Base-by-base conservation (phyloP, 306 rosid genomes). In the Datisca glomerata region DNA sequence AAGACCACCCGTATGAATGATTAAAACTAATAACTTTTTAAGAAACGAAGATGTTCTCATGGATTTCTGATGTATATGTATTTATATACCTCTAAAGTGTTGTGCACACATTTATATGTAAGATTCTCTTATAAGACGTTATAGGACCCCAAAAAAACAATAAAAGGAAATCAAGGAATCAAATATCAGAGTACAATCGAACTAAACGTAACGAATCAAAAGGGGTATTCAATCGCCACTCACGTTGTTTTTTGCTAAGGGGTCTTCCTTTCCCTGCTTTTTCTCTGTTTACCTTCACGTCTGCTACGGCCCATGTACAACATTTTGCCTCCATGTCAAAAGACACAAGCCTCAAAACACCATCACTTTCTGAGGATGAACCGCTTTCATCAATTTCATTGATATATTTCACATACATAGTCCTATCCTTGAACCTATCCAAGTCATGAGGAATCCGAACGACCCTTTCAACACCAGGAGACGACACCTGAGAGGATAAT, bases 201-300 rank as follows among this genome's bases (percentile, higher is more conserved):
- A 87, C 96, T 51, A 87, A 69, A 28, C 58, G 65, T 41, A 82
- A 55, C 23, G 93, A 73, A 33, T 76, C 74, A 41, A 87, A 87
- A 29, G 94, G 61, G 45, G 79, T 76, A 27, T 58, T 73, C 58
- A 87, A 57, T 45, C 79, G 78, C 93, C 93, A 87, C 23, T 83
- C 85, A 67, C 85, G 67, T 67, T 76, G 97, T 48, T 82, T 87
- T 64, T 74, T 87, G 70, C 52, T 87, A 41, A 87, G 74, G 13
- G 93, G 93, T 74, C 93, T 74, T 55, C 97, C 94, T 72, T 87
- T 87, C 45, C 97, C 97, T 15, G 96, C 76, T 31, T 80, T 85
- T 55, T 72, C 78, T 68, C 94, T 73, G 57, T 87, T 87, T 51
- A 60, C 51, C 67, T 65, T 79, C 64, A 87, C 94, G 3, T 87